Conservation (phyloP, 768 basidiomycete species). For the Macrolepiota albuminosa region DNA sequence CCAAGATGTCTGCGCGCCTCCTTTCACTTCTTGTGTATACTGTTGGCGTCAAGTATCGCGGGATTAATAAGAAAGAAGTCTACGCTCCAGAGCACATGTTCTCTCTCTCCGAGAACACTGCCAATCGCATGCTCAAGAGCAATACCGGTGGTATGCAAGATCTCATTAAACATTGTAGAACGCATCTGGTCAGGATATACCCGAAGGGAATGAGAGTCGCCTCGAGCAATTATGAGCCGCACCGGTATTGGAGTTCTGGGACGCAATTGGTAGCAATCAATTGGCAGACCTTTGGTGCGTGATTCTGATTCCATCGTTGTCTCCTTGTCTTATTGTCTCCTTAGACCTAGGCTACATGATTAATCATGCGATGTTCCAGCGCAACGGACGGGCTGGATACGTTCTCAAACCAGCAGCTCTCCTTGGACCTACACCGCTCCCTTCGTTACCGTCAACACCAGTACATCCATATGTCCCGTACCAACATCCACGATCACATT, state of each 20-base stretch:
- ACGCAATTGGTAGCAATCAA: constrained; percentile 92
- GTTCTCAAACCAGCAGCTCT: constrained; percentile 85
- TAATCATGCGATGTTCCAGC: constrained; percentile 94
- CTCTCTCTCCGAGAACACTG: constrained; percentile 83
- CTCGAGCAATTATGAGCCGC: constrained; percentile 88
- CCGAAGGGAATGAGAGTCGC: constrained; percentile 80
- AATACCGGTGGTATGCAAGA: constrained; percentile 17
- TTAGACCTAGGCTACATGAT: constrained; percentile 87
- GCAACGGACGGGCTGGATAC: constrained; percentile 87
- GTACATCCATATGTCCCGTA: neutral
- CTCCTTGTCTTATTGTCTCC: neutral
- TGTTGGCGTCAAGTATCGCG: constrained; percentile 91
- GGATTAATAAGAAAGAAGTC: constrained; percentile 84
- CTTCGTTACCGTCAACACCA: neutral
- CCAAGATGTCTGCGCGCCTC: constrained; percentile 72
- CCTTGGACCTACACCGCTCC: constrained; percentile 32
- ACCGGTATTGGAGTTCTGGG: constrained; percentile 88
- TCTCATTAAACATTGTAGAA: constrained; percentile 86
- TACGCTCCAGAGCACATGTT: constrained; percentile 90
- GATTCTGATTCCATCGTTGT: neutral
- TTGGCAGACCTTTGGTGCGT: constrained; percentile 92
- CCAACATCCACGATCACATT: constrained; percentile 7
- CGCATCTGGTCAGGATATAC: constrained; percentile 84
- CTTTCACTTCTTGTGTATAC: constrained; percentile 89
- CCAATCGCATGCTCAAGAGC: constrained; percentile 69